Evolutionary conservation across 768 basidiomycete species (phyloP).

Genomic region (Hebeloma cylindrosporum): DNA sequence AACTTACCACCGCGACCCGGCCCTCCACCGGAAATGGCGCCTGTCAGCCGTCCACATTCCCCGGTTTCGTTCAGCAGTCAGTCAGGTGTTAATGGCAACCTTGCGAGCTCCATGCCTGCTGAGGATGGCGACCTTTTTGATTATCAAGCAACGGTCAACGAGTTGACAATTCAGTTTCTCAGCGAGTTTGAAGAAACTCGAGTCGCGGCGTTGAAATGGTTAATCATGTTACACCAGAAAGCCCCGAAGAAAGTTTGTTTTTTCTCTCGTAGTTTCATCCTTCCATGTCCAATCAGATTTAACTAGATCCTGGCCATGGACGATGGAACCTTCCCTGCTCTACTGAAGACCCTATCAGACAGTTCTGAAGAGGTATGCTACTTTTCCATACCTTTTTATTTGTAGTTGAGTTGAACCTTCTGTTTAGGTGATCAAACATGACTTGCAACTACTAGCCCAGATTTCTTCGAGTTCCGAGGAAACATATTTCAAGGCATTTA

Average conservation of each 20-base stretch:
- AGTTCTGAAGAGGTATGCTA: constrained; percentile 83
- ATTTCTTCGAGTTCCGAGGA: constrained; percentile 96
- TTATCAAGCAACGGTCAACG: constrained; percentile 90
- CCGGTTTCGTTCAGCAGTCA: constrained; percentile 51
- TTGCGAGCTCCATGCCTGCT: constrained; percentile 24
- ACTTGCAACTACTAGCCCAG: constrained; percentile 92
- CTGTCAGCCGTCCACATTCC: constrained; percentile 62
- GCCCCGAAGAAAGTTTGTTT: constrained; percentile 84
- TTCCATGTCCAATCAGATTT: not conserved
- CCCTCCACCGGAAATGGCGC: constrained; percentile 33
- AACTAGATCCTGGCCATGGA: constrained; percentile 90
- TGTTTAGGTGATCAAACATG: constrained; percentile 94
- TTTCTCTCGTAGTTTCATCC: not conserved
- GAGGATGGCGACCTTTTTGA: constrained; percentile 79
- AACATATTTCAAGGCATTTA: constrained; percentile 92
- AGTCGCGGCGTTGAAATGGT: constrained; percentile 95
- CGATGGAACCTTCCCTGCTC: constrained; percentile 93
- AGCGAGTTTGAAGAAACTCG: constrained; percentile 97
- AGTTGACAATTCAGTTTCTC: constrained; percentile 89
- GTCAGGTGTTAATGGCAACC: constrained; percentile 33
- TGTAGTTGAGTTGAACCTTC: constrained; percentile 8
- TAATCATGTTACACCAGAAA: constrained; percentile 98
- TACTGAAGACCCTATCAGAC: constrained; percentile 95
- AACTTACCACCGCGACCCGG: constrained; percentile 36
- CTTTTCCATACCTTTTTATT: not conserved